These are phyloP conservation scores for Dryadomyces quercivorus DNA, from an alignment of 2,329 filamentous ascomycete species.

Conservation along the genomic window DNA sequence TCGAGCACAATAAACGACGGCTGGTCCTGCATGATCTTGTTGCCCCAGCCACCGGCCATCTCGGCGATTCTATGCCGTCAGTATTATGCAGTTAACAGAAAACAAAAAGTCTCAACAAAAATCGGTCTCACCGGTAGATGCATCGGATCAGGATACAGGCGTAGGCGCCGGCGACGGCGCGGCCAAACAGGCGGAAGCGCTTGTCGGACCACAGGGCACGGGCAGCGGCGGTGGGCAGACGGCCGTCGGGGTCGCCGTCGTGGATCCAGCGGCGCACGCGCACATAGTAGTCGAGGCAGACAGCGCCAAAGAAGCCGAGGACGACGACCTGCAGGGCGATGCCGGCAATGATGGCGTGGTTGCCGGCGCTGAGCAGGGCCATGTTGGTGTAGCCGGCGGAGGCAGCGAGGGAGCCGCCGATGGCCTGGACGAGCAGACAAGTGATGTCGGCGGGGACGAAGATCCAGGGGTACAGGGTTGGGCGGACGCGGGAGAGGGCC, in stretches of 20 bases:
- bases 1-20: conserved; percentile 47
- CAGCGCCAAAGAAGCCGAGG: conserved; percentile 30
- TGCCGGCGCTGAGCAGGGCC: conserved; percentile 30
- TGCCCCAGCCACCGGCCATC: conserved; percentile 53
- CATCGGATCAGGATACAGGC: conserved; percentile 35
- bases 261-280: conserved; percentile 27
- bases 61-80: conserved; percentile 37
- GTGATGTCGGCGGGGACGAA: conserved; percentile 48
- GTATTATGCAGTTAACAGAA: too few relatives aligned
- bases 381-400: conserved; percentile 25
- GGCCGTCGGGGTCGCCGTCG: neutral
- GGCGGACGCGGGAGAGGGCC: conserved; percentile 35
- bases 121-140: conserved; percentile 42
- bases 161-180: conserved; percentile 32
- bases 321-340: conserved; percentile 42
- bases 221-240: conserved; percentile 7
- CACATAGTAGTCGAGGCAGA: conserved; percentile 32
- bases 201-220: conserved; percentile 28
- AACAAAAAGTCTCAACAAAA: too few relatives aligned
- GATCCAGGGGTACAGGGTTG: conserved; percentile 40
- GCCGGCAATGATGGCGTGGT: conserved; percentile 40
- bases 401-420: conserved; percentile 44
- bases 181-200: conserved; percentile 31
- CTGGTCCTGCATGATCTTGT: conserved; percentile 51
- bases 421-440: conserved; percentile 45